Percentiles rank a stretch among this genome's conserved stretches.
phyloP scores from a whole-genome alignment of 2,329 filamentous ascomycete genomes.

The Xenoacremonium recifei region DNA sequence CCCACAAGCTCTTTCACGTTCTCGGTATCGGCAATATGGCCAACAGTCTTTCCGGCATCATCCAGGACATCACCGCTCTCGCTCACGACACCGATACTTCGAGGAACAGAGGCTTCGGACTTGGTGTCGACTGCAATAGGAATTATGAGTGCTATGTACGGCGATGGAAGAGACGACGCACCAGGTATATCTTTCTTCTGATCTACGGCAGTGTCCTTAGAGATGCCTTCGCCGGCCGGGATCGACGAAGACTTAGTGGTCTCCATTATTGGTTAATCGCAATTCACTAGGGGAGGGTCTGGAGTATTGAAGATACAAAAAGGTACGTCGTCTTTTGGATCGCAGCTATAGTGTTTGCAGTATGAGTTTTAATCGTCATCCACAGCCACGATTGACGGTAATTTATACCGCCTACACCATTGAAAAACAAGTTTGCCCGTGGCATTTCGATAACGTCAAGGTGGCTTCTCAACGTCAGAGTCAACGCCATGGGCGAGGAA shows the following conservation, averaged over 20 bases:
- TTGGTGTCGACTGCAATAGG: conserved; percentile 28
- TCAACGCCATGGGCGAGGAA: conserved; percentile 12
- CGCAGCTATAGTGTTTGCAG: too few relatives aligned
- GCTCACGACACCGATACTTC: conserved; percentile 42
- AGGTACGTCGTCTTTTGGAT: conserved; percentile 17
- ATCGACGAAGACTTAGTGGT: conserved; percentile 26
- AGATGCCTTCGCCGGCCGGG: conserved; percentile 30
- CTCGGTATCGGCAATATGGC: conserved; percentile 38
- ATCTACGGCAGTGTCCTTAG: conserved; percentile 17
- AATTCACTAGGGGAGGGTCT: too few relatives aligned
- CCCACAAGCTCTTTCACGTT: conserved; percentile 41
- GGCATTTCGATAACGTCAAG: conserved; percentile 18
- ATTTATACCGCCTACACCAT: conserved; percentile 17
- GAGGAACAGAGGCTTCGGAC: conserved; percentile 23
- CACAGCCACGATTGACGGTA: conserved; percentile 18
- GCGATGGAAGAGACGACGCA: conserved; percentile 23
- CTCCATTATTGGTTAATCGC: conserved; percentile 20
- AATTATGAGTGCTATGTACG: conserved; percentile 24
- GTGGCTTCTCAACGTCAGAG: conserved; percentile 21
- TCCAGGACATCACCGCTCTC: conserved; percentile 46
- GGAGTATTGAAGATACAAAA: too few relatives aligned
- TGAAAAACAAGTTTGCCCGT: conserved; percentile 26
- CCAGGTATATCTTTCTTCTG: conserved; percentile 29
- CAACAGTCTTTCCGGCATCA: conserved; percentile 41
- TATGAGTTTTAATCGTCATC: too few relatives aligned